phyloP scores from a whole-genome alignment of 1,284 basidiomycete genomes.

The Puccinia hordei region DNA sequence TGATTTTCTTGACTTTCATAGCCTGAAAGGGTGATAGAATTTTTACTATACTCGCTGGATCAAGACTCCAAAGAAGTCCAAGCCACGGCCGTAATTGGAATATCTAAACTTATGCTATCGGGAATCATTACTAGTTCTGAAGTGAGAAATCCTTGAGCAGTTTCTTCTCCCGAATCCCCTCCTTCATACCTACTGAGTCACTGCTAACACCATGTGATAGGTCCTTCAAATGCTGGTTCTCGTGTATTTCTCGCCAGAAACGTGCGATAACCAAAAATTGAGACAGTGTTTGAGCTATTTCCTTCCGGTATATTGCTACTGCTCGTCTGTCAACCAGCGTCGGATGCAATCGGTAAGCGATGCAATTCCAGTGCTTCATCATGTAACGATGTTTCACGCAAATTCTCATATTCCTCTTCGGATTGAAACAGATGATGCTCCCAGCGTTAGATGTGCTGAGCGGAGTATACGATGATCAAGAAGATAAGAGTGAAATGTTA shows the following conservation, averaged over 20 bases:
- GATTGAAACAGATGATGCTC: constrained; percentile 63
- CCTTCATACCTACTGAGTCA: neutral
- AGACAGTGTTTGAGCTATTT: constrained; percentile 94
- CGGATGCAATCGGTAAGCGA: constrained; percentile 71
- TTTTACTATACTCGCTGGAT: constrained; percentile 75
- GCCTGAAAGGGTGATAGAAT: constrained; percentile 72
- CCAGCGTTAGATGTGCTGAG: constrained; percentile 71
- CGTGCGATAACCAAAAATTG: constrained; percentile 78
- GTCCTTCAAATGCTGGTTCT: constrained; percentile 77
- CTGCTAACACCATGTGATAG: constrained; percentile 60
- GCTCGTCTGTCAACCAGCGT: constrained; percentile 75
- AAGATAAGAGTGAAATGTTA: constrained; percentile 76
- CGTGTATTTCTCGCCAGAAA: constrained; percentile 84
- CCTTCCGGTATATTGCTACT: constrained; percentile 90
- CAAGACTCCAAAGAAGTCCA: constrained; percentile 74
- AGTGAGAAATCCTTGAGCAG: constrained; percentile 61
- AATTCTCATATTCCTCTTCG: constrained; percentile 1
- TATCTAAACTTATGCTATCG: constrained; percentile 84
- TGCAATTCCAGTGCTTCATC: constrained; percentile 12
- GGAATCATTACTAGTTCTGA: constrained; percentile 76
- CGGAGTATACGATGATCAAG: constrained; percentile 72
- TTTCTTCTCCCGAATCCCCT: neutral
- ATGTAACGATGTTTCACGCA: neutral
- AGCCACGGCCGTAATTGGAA: constrained; percentile 76
- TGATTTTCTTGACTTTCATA: constrained; percentile 57